Evolutionary conservation across 2,329 filamentous ascomycete genomes (phyloP), one percentile per base, ranked within the genome.

Genomic region (Fusarium tupiense): DNA sequence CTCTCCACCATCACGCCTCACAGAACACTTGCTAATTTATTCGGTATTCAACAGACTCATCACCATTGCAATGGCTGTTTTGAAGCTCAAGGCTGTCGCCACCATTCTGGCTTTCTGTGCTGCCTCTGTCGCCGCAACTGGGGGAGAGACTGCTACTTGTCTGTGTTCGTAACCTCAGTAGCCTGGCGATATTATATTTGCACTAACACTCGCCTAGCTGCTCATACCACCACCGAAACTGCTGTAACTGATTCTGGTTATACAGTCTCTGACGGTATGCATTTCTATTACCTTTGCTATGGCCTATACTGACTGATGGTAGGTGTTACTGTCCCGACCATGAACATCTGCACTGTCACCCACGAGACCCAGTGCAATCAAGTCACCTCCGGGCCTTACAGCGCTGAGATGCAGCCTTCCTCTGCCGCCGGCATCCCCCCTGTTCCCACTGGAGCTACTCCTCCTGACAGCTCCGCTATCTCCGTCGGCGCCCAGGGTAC

Each of bases 271-370:
- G 79, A 78, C 17, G 82, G 83, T 82, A 78, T 67, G 70, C n/a
- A 47, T 26, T 33, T n/a, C 68, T 13, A 10, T 20, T 54, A 40
- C 20, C 26, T 19, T n/a, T 49, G 14, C 3, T 17, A 16, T 37
- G 20, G 24, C 29, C 24, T 29, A 26, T 14, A 29, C 49, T 49
- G 41, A 54, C 65, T 52, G 46, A 60, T 13, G 13, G 26, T 49
- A 84, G 82, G 82, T 6, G 72, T 75, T 29, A 60, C 81, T 37
- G 69, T 84, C 49, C 81, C 81, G 71, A 79, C 81, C 35, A 78
- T 83, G 73, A 83, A 82, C 74, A 71, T 82, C 61, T 84, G 83
- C 78, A 80, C 78, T 69, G 67, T 84, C 57, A 71, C 82, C 35
- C 77, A 81, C 35, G 78, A 77, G 64, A 84, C 82, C 38, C 71